Evolutionary conservation across 2,329 filamentous ascomycete genomes (phyloP), one percentile per base, ranked within the genome.

Genomic region (Stachybotrys elegans): DNA sequence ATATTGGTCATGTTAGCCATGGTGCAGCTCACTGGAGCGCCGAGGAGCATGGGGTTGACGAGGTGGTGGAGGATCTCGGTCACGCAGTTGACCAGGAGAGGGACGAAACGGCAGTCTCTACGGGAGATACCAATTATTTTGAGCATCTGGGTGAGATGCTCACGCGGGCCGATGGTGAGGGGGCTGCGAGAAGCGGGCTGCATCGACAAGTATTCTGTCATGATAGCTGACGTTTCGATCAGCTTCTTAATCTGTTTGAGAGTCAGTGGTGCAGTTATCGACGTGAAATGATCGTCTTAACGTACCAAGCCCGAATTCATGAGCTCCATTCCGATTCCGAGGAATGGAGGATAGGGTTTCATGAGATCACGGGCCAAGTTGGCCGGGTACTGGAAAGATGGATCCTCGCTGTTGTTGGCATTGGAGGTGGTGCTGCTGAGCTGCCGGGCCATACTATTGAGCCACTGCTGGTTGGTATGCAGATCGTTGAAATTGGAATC

Each of bases 91-190:
- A 93, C 67, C 2, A 95, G 73, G 1, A 94, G 73, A 3, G 88
- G 88, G 13, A 92, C 70, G 59, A 89, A 93, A 41, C 85, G 83
- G 49, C 84, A 78, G 45, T 91, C 78, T 45, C 80, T 83, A n/a
- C 86, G 85, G 16, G 93, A 74, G 8, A 80, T 71, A 2, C 82
- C 81, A 3, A 90, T 71, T 7, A 89, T 73, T 46, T 76, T 79
- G 32, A 87, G 68, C 22, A 91, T 75, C 47, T 85, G 77, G 48
- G 80, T 80, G 6, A 94, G 77, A 56, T 88, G 83, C 55, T 92
- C 86, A 27, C 81, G 81, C 4, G 88, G 86, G 0, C 83, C 81
- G 29, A 78, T 62, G 19, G 76, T 72, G 58, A 88, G 89, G 1
- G 79, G 77, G 31, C 79, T 75, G 3, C 78, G 70, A 4, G 79